Evolutionary conservation across 257 asterid genomes (phyloP).

Genomic region (Solanum chilense): DNA sequence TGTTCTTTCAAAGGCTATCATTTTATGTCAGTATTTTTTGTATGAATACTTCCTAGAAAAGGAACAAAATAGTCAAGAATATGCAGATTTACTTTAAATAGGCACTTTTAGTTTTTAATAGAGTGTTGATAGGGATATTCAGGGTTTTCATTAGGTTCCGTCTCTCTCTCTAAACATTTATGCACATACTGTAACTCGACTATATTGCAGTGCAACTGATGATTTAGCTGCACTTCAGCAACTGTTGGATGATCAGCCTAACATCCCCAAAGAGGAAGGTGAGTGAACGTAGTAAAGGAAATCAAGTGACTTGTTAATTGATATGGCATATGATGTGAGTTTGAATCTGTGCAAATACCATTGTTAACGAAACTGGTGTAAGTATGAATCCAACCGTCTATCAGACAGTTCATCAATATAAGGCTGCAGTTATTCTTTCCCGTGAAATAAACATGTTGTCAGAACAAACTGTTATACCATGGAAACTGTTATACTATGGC

Average conservation of each 20-base stretch:
- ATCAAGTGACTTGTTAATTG: background rate
- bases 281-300: background rate
- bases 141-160: background rate
- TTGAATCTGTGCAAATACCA: background rate
- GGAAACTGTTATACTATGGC: background rate
- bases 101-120: background rate
- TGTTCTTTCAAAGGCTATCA: background rate
- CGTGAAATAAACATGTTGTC: background rate
- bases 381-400: background rate
- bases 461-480: background rate
- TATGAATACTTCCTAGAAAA: background rate
- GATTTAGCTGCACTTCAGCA: slow-evolving; percentile 52
- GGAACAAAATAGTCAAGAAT: background rate
- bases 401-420: background rate
- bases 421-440: background rate
- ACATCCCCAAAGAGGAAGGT: slow-evolving; percentile 77
- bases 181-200: background rate
- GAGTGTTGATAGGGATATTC: background rate
- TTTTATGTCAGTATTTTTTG: background rate
- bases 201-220: slow-evolving; percentile 37
- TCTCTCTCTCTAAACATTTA: background rate
- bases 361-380: background rate
- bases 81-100: background rate
- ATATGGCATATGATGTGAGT: background rate
- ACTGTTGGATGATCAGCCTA: slow-evolving; percentile 76